Conservation (phyloP, 305 asterid genomes). For the Nicotiana rustica region DNA sequence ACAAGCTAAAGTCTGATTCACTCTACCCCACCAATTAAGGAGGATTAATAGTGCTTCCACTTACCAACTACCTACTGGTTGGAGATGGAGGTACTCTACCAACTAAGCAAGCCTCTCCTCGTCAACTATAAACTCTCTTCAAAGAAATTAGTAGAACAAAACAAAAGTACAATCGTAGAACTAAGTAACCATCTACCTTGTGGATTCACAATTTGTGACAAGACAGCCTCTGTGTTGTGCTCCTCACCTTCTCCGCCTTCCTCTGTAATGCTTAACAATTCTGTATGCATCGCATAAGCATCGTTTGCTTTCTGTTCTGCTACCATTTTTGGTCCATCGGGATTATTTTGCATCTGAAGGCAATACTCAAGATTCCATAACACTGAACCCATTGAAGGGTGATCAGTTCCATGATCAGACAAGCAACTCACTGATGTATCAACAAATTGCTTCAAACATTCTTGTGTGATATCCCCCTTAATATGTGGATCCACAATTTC, state of each 20-base stretch:
- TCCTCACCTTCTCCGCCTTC: conserved; percentile 32
- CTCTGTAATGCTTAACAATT: conserved; percentile 46
- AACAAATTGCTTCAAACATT: conserved; percentile 57
- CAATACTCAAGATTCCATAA: conserved; percentile 69
- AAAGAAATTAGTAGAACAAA: neutral
- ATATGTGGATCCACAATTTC: conserved; percentile 57
- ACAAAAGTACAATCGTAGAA: neutral
- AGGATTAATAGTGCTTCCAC: conserved; percentile 14
- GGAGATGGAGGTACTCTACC: neutral
- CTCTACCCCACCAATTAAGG: too few relatives aligned
- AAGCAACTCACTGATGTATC: conserved; percentile 63
- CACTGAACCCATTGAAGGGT: conserved; percentile 78
- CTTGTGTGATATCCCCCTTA: conserved; percentile 44
- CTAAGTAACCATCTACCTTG: conserved; percentile 44
- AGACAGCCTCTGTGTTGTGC: conserved; percentile 22
- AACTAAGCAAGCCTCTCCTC: neutral
- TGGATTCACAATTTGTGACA: conserved; percentile 43
- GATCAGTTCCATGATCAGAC: conserved; percentile 56
- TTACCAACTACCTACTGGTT: neutral
- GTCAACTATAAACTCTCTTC: conserved; percentile 17
- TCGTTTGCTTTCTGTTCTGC: conserved; percentile 51
- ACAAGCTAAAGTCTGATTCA: neutral
- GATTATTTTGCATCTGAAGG: conserved; percentile 51
- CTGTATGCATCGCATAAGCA: conserved; percentile 46
- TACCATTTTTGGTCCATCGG: conserved; percentile 42